Evolutionary conservation across 2,329 filamentous ascomycete genomes (phyloP).

Genomic region (Colletotrichum cereale): DNA sequence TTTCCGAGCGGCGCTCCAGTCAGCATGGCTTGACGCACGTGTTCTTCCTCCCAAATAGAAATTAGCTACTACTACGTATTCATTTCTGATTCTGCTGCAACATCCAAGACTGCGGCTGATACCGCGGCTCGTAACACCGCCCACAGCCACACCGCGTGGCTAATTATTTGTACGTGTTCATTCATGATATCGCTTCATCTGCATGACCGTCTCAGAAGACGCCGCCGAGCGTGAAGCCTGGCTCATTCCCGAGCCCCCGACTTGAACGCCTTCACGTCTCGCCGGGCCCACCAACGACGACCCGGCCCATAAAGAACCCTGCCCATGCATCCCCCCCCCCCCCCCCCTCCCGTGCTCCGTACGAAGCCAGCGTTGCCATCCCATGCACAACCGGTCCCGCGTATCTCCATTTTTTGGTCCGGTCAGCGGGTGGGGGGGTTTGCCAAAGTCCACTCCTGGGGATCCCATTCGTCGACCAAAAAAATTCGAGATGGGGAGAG

Average conservation of each 20-base stretch:
- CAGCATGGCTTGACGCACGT: neutral
- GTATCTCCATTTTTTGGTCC: neutral
- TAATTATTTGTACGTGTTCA: neutral
- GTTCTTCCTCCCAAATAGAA: neutral
- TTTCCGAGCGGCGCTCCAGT: neutral
- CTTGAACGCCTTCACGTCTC: neutral
- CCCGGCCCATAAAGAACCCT: neutral
- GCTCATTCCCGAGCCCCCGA: neutral
- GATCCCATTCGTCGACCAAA: neutral
- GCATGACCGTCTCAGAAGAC: neutral
- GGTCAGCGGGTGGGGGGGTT: neutral
- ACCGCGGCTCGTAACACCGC: neutral
- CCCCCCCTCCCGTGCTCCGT: no score
- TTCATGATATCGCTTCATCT: neutral
- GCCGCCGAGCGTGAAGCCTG: neutral
- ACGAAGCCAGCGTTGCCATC: neutral
- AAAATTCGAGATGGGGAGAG: neutral
- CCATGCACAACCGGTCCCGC: neutral
- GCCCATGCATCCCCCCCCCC: neutral
- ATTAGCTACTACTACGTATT: neutral
- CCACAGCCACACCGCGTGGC: neutral
- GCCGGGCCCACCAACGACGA: neutral
- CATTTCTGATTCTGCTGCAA: neutral
- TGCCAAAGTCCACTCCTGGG: slow-evolving; percentile 6
- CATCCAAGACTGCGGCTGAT: neutral